Evolutionary conservation across 306 rosid species (phyloP).

Genomic region (Rosa multiflora): DNA sequence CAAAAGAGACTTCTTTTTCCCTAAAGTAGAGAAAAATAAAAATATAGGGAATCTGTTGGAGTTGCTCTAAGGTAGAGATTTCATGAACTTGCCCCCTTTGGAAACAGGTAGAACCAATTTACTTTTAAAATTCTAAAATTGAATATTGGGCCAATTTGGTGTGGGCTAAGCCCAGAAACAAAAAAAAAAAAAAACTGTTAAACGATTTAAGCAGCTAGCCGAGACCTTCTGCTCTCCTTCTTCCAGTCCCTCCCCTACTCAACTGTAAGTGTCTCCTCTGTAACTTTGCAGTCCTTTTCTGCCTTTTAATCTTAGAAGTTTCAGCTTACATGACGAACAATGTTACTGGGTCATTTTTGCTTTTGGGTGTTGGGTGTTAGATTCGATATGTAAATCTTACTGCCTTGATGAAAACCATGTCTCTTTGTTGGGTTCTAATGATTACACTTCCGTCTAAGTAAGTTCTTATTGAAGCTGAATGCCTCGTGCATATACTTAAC

Average conservation of each 20-base stretch:
- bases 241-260: background rate
- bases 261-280: background rate
- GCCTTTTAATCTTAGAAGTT: background rate
- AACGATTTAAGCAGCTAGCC: background rate
- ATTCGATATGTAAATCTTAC: background rate
- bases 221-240: background rate
- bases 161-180: background rate
- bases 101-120: too few relatives aligned
- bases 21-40: too few relatives aligned
- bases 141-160: too few relatives aligned
- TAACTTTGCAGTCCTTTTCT: background rate
- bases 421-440: constrained; percentile 4
- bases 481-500: background rate
- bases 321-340: background rate
- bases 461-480: background rate
- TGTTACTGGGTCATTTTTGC: background rate
- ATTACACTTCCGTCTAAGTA: background rate
- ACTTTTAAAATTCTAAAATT: too few relatives aligned
- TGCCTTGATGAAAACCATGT: background rate
- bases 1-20: too few relatives aligned
- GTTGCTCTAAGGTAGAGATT: too few relatives aligned
- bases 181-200: too few relatives aligned
- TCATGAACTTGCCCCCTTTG: too few relatives aligned
- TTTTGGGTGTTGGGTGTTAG: background rate
- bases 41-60: too few relatives aligned